Percentiles rank a stretch among this genome's conserved stretches.
Evolutionary conservation across 345 rosid species (phyloP).

Genomic region (Viola odorata): DNA sequence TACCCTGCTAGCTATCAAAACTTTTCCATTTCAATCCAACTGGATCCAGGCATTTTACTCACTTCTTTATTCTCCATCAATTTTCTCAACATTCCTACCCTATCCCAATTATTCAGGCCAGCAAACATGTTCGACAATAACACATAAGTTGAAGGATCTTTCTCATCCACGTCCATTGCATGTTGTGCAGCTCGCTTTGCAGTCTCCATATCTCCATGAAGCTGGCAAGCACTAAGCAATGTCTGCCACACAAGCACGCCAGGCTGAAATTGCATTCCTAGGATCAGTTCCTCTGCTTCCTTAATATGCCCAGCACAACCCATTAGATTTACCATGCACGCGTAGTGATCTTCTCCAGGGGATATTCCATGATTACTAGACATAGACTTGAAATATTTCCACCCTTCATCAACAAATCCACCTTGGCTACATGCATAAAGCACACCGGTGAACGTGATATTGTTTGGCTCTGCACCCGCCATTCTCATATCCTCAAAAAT

Average conservation of each 20-base stretch:
- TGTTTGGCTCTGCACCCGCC: constrained; percentile 39
- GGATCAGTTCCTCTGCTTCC: constrained; percentile 47
- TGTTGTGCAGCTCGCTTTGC: constrained; percentile 40
- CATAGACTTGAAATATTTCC: constrained; percentile 50
- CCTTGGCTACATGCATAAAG: constrained; percentile 57
- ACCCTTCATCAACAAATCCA: constrained; percentile 40
- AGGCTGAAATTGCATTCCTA: constrained; percentile 39
- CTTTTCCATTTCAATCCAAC: constrained; percentile 38
- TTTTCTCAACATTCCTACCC: constrained; percentile 38
- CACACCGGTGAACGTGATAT: constrained; percentile 37
- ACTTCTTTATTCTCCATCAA: constrained; percentile 41
- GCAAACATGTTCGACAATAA: constrained; percentile 50
- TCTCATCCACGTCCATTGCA: constrained; percentile 31
- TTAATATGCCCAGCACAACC: constrained; percentile 41
- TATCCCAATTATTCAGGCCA: constrained; percentile 40
- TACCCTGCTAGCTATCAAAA: background rate
- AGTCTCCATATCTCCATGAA: constrained; percentile 46
- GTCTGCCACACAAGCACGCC: constrained; percentile 52
- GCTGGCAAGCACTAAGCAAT: constrained; percentile 40
- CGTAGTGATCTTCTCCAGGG: constrained; percentile 51
- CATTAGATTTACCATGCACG: constrained; percentile 47
- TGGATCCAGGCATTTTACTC: constrained; percentile 50
- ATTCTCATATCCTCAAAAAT: constrained; percentile 39
- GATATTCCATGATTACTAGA: constrained; percentile 30
- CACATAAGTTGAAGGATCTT: constrained; percentile 42